phyloP scores from a whole-genome alignment of 495 filamentous ascomycete genomes.

The Penicillium crystallinum region DNA sequence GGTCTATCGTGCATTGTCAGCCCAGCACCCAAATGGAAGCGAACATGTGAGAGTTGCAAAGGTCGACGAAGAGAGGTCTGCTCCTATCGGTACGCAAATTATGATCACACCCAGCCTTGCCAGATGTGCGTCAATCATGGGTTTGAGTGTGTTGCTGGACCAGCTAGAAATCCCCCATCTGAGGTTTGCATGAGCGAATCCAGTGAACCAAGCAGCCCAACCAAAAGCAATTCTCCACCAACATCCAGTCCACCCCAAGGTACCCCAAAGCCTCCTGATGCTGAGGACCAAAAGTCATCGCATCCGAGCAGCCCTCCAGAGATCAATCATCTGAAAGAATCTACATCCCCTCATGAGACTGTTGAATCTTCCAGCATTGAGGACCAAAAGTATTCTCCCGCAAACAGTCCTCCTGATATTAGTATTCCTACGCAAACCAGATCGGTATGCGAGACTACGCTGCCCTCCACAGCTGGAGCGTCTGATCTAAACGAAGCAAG shows the following conservation, averaged over 20 bases:
- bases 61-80: background rate
- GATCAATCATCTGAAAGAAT: background rate
- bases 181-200: background rate
- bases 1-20: background rate
- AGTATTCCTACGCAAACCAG: too few relatives aligned
- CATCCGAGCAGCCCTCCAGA: background rate
- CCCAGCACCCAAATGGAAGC: constrained; percentile 2
- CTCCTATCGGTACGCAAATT: constrained; percentile 1
- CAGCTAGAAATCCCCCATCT: background rate
- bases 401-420: too few relatives aligned
- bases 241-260: background rate
- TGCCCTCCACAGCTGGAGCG: too few relatives aligned
- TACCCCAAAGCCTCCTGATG: background rate
- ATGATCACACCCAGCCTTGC: constrained; percentile 1
- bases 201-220: background rate
- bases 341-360: background rate
- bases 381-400: too few relatives aligned
- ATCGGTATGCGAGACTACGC: too few relatives aligned
- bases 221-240: background rate
- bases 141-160: constrained; percentile 2
- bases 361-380: too few relatives aligned
- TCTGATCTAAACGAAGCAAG: background rate
- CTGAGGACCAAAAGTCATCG: background rate
- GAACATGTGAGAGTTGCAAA: background rate
- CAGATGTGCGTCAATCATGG: background rate